Evolutionary conservation across 306 rosid species (phyloP).

Genomic region (Pterocarpus macrocarpus): DNA sequence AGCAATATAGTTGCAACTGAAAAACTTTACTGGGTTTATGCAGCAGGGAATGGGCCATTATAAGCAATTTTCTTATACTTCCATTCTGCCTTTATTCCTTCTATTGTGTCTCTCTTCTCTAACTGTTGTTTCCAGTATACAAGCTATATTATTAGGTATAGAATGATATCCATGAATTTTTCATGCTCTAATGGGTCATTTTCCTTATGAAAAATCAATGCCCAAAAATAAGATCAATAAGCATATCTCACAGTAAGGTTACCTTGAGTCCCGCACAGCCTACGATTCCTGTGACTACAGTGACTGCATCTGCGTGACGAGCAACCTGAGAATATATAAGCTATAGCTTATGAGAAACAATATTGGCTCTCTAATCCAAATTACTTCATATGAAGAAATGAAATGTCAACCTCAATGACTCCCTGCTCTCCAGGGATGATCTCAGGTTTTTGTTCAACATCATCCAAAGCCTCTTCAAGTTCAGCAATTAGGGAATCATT

Average conservation of each 20-base stretch:
- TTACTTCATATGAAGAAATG: slow-evolving; percentile 13
- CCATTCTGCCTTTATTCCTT: not conserved
- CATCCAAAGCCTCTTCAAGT: slow-evolving; percentile 89
- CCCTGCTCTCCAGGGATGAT: slow-evolving; percentile 99
- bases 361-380: slow-evolving; percentile 34
- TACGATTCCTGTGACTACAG: slow-evolving; percentile 95
- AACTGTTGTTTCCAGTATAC: not conserved
- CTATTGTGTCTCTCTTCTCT: not conserved
- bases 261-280: slow-evolving; percentile 99
- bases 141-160: not conserved
- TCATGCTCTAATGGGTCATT: slow-evolving; percentile 10
- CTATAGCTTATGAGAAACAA: slow-evolving; percentile 33
- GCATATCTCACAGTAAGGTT: slow-evolving; percentile 24
- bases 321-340: slow-evolving; percentile 78
- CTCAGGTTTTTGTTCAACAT: slow-evolving; percentile 84
- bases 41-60: not conserved
- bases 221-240: not conserved
- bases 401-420: slow-evolving; percentile 77
- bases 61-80: slow-evolving; percentile 22
- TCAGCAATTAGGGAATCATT: slow-evolving; percentile 85
- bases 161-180: slow-evolving; percentile 8
- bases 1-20: slow-evolving; percentile 17
- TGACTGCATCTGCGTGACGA: slow-evolving; percentile 94
- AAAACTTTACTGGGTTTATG: not conserved
- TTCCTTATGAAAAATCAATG: slow-evolving; percentile 23